phyloP scores from a whole-genome alignment of 192 early-diverging fungal species.

The Gonapodya prolifera region DNA sequence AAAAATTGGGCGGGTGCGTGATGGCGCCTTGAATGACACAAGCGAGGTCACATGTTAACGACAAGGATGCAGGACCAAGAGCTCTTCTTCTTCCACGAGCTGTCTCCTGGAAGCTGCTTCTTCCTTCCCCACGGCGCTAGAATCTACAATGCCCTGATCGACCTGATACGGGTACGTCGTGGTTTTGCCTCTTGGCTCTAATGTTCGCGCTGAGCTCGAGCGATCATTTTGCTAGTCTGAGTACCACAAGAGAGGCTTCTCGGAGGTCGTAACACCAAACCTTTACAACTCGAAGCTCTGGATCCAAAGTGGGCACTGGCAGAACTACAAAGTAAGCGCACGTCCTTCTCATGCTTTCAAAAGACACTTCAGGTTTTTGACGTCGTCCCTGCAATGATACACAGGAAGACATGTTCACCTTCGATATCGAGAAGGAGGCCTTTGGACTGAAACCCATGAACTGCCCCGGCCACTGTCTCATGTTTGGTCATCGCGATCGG shows the following conservation, averaged over 20 bases:
- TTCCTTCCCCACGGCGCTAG: constrained; percentile 92
- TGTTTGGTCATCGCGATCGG: constrained; percentile 85
- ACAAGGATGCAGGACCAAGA: constrained; percentile 97
- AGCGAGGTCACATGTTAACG: background rate
- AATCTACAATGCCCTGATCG: constrained; percentile 90
- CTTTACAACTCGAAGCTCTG: constrained; percentile 98
- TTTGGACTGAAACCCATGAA: constrained; percentile 99
- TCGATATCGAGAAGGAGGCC: constrained; percentile 93
- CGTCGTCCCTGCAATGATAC: too few relatives aligned
- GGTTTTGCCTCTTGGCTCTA: background rate
- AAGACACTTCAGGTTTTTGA: too few relatives aligned
- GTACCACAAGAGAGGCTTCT: constrained; percentile 87
- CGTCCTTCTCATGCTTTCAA: constrained; percentile 10
- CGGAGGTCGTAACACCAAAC: constrained; percentile 95
- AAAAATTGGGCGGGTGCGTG: constrained; percentile 67
- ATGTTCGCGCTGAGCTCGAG: constrained; percentile 2
- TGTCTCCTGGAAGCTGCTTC: constrained; percentile 86
- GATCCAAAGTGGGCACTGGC: constrained; percentile 90
- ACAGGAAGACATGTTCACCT: constrained; percentile 86
- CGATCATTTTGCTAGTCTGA: constrained; percentile 23
- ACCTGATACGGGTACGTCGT: constrained; percentile 62
- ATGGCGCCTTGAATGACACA: background rate
- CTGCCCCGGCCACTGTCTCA: constrained; percentile 96
- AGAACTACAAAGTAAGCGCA: constrained; percentile 65
- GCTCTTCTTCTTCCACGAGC: constrained; percentile 95